Evolutionary conservation across 257 asterid genomes (phyloP), one percentile per base, ranked within the genome.

Genomic region (Nicotiana sylvestris): DNA sequence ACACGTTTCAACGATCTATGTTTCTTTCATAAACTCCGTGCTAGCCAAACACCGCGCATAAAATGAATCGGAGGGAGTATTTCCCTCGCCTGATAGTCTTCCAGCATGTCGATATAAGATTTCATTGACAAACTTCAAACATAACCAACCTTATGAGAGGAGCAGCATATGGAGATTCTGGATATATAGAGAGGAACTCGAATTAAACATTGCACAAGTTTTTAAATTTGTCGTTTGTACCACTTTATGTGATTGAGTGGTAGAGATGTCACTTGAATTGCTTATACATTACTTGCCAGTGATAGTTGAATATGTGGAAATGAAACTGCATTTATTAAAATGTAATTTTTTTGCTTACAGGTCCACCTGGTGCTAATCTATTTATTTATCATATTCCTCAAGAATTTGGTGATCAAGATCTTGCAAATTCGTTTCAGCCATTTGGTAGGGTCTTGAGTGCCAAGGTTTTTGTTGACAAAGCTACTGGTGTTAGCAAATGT

Each of bases 301-400:
- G 80, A 21, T 27, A 74, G 27, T 15, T 51, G 29, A 76, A 51
- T 25, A 29, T 76, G 80, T 76, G 16, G 46, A 51, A 76, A 76
- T 51, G 13, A 76, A 15, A 53, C 46, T 13, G 29, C 53, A 29
- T 61, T 51, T 51, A 76, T 16, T 61, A 30, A 30, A 43, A 51
- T 18, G 15, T 25, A 21, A 35, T 51, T 39, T n/a, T 15, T 37
- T 15, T 43, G 6, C 61, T 69, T 83, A 70, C 98, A 96, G 99
- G 99, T 85, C 99, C 99, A 53, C 92, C 93, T 8, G 98, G 99
- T 78, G 95, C 98, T 77, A 96, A 96, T 89, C 87, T 96, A 77
- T 96, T 96, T 87, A 94, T 96, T 74, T 96, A 90, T 91, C 98
- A 96, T 88, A 94, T 96, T 81, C 99, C 98, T 76, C 98, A 93